A percentile compares a stretch with the other conserved stretches of the same genome.
phyloP scores from a whole-genome alignment of 1,284 basidiomycete genomes.

The Moesziomyces sp. region DNA sequence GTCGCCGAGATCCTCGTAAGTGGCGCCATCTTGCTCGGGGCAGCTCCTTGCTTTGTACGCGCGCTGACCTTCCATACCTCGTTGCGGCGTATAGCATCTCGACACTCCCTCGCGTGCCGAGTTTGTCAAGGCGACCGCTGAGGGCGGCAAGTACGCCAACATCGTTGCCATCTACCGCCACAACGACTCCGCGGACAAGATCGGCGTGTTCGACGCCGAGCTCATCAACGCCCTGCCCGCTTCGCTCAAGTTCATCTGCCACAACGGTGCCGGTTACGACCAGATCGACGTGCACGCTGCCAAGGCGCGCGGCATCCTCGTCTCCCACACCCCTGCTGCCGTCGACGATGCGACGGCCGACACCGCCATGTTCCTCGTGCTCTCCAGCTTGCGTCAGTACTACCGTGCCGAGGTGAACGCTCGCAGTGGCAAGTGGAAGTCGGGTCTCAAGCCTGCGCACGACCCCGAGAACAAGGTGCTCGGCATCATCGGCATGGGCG shows the following conservation, averaged over 20 bases:
- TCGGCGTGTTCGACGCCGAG: conserved; percentile 59
- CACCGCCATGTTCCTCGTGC: conserved; percentile 62
- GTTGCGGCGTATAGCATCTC: conserved; percentile 18
- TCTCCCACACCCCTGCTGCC: conserved; percentile 60
- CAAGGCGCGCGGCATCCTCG: conserved; percentile 51
- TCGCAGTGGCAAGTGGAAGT: conserved; percentile 51
- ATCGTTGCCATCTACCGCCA: conserved; percentile 83
- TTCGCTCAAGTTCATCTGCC: conserved; percentile 58
- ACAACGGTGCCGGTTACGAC: conserved; percentile 65
- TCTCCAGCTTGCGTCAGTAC: conserved; percentile 59
- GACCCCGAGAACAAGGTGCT: conserved; percentile 58
- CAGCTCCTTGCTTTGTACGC: neutral
- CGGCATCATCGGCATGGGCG: conserved; percentile 62
- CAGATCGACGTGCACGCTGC: conserved; percentile 61
- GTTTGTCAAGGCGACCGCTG: conserved; percentile 44
- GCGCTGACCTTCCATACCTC: too few species aligned
- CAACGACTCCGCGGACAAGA: conserved; percentile 70
- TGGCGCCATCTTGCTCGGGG: conserved; percentile 59
- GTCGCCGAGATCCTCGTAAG: conserved; percentile 48
- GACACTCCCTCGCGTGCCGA: conserved; percentile 39
- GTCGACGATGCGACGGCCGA: conserved; percentile 63
- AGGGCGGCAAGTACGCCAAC: conserved; percentile 73
- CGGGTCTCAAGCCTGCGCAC: conserved; percentile 50
- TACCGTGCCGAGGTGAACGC: conserved; percentile 54
- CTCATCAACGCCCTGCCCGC: conserved; percentile 50